Evolutionary conservation across 306 rosid genomes (phyloP), one percentile per base, ranked within the genome.

Genomic region (Vicia faba): DNA sequence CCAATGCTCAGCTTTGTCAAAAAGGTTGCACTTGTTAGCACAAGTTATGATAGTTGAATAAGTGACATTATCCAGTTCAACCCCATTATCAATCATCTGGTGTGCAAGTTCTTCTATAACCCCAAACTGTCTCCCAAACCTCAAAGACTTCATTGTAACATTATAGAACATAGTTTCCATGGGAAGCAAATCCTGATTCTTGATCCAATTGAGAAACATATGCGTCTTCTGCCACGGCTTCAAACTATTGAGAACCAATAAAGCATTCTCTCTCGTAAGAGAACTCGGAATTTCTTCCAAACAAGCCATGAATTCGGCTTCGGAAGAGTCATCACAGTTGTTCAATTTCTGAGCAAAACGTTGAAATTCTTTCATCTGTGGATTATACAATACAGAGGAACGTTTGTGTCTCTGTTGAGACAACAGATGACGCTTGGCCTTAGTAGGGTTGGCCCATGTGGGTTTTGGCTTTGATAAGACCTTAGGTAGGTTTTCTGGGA

Each of bases 151-250:
- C 99, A 95, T 95, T 4, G 95, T 82, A 33, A 95, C 96, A 79
- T 95, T 95, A 76, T 95, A 90, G 84, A 90, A 95, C 45, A 95
- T 88, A 28, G 97, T 87, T 69, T 90, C 97, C 90, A 95, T 74
- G 23, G 95, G 96, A 57, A 95, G 77, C 8, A 75, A 71, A 45
- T 86, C 73, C 79, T 78, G 89, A 83, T 84, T 19, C 85, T 81
- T 85, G 2, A 95, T 65, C 99, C 99, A 90, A 55, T 82, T 79
- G 77, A 95, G 81, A 81, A 95, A 90, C 76, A 57, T 11, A 9
- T 15, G 70, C 5, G 91, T 70, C 70, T 88, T 90, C 77, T 85
- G 96, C 99, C 99, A 95, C 49, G 88, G 90, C 80, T 70, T 95
- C 87, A 95, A 81, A 78, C 82, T 68, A 39, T 95, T 95, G 64